Evolutionary conservation across 2,329 filamentous ascomycete genomes (phyloP).

Genomic region (Calonectria multiphialidica): DNA sequence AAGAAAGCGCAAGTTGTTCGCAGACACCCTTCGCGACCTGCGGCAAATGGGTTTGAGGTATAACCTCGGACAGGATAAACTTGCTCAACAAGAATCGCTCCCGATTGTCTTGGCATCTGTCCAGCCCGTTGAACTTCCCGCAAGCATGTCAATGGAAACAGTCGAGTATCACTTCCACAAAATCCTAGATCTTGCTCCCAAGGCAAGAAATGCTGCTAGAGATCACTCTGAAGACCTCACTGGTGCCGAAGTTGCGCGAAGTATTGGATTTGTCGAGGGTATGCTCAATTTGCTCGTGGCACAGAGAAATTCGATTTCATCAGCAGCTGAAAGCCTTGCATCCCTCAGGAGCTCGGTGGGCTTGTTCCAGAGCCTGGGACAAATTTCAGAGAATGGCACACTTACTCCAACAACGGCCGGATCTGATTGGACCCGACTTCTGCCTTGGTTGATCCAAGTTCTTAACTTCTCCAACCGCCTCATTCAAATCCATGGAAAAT

Average conservation of each 20-base stretch:
- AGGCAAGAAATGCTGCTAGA: slow-evolving; percentile 73
- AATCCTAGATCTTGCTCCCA: slow-evolving; percentile 78
- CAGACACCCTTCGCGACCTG: slow-evolving; percentile 85
- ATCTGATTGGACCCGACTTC: slow-evolving; percentile 42
- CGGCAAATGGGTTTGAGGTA: slow-evolving; percentile 90
- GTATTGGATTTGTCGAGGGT: slow-evolving; percentile 88
- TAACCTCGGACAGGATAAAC: slow-evolving; percentile 80
- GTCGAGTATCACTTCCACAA: slow-evolving; percentile 84
- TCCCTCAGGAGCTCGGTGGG: slow-evolving; percentile 53
- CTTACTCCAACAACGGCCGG: slow-evolving; percentile 33
- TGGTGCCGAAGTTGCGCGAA: slow-evolving; percentile 81
- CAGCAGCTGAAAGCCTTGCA: slow-evolving; percentile 51
- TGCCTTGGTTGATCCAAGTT: slow-evolving; percentile 77
- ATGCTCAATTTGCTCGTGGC: slow-evolving; percentile 75
- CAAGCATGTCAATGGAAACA: slow-evolving; percentile 40
- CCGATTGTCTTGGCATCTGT: slow-evolving; percentile 76
- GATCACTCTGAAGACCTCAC: slow-evolving; percentile 90
- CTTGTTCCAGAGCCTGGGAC: slow-evolving; percentile 52
- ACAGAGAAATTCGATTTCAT: slow-evolving; percentile 67
- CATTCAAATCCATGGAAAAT: slow-evolving; percentile 74
- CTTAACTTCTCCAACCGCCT: slow-evolving; percentile 72
- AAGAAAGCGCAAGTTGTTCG: slow-evolving; percentile 89
- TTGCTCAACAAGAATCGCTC: slow-evolving; percentile 80
- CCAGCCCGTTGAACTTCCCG: slow-evolving; percentile 52
- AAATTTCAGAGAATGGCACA: slow-evolving; percentile 37